phyloP scores from a whole-genome alignment of 1,284 basidiomycete genomes.

The Vanrija sp. region DNA sequence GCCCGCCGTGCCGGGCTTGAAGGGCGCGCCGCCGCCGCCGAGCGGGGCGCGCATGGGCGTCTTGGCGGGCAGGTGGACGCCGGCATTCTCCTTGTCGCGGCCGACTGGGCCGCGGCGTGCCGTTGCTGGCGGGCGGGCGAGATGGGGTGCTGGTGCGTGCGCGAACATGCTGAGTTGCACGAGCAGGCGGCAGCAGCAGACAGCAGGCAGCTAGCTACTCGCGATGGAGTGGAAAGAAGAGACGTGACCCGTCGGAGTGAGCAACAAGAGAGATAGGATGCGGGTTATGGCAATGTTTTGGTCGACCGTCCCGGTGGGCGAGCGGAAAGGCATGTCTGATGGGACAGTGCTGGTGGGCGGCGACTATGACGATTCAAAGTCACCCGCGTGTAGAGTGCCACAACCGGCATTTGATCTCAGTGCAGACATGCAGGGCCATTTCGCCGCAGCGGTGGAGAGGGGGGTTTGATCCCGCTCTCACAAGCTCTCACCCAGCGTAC shows the following conservation, averaged over 20 bases:
- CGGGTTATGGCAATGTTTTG: too few species aligned
- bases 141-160: slow-evolving; percentile 8
- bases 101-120: slow-evolving; percentile 4
- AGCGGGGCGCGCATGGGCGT: slow-evolving; percentile 11
- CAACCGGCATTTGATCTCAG: neutral
- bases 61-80: slow-evolving; percentile 14
- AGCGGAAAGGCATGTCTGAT: neutral
- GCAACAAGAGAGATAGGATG: too few species aligned
- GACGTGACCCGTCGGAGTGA: too few species aligned
- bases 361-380: neutral
- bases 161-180: slow-evolving; percentile 9
- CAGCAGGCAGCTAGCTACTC: too few species aligned
- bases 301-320: too few species aligned
- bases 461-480: too few species aligned
- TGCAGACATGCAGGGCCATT: neutral
- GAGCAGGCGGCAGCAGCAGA: too few species aligned
- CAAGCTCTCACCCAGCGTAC: too few species aligned
- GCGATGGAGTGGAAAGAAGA: too few species aligned
- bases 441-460: too few species aligned
- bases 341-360: neutral
- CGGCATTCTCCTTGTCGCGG: slow-evolving; percentile 18
- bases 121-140: slow-evolving; percentile 10
- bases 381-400: neutral
- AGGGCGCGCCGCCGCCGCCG: slow-evolving; percentile 1
- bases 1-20: slow-evolving; percentile 10